Evolutionary conservation across 2,329 filamentous ascomycete species (phyloP).

Genomic region (Thielaviopsis euricoi): DNA sequence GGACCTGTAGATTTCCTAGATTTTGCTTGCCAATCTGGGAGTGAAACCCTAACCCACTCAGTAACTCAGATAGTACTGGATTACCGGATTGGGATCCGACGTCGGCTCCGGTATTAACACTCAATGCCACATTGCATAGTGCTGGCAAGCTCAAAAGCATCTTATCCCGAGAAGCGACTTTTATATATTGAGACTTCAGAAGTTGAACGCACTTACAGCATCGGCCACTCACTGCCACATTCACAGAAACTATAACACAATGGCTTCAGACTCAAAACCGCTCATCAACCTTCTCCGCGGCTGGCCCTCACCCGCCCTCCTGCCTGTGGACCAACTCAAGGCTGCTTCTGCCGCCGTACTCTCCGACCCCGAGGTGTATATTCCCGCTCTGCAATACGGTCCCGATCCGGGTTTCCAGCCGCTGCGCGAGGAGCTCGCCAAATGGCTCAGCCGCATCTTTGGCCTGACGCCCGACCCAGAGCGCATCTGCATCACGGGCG

Average conservation of each 20-base stretch:
- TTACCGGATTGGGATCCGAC: neutral
- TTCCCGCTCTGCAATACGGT: slow-evolving; percentile 59
- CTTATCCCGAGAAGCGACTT: no score
- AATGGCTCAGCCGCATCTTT: slow-evolving; percentile 40
- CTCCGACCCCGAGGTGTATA: slow-evolving; percentile 37
- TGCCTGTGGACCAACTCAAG: slow-evolving; percentile 48
- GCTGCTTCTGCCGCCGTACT: slow-evolving; percentile 45
- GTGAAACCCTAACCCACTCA: neutral
- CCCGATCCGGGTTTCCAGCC: slow-evolving; percentile 58
- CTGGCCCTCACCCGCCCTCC: slow-evolving; percentile 46
- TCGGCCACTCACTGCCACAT: no score
- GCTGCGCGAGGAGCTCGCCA: slow-evolving; percentile 50
- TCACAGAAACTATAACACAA: slow-evolving; percentile 3
- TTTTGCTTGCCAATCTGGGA: neutral
- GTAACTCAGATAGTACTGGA: neutral
- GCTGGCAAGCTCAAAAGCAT: neutral
- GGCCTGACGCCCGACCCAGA: slow-evolving; percentile 23
- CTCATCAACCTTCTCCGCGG: slow-evolving; percentile 50
- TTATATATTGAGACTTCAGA: no score
- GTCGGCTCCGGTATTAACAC: neutral
- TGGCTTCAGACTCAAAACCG: slow-evolving; percentile 18
- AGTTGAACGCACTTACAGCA: no score
- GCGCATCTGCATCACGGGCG: slow-evolving; percentile 67
- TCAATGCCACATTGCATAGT: neutral
- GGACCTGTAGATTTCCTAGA: no score